These are phyloP conservation scores for Pyricularia pennisetigena DNA, from an alignment of 2,329 filamentous ascomycete species.

Conservation along the genomic window DNA sequence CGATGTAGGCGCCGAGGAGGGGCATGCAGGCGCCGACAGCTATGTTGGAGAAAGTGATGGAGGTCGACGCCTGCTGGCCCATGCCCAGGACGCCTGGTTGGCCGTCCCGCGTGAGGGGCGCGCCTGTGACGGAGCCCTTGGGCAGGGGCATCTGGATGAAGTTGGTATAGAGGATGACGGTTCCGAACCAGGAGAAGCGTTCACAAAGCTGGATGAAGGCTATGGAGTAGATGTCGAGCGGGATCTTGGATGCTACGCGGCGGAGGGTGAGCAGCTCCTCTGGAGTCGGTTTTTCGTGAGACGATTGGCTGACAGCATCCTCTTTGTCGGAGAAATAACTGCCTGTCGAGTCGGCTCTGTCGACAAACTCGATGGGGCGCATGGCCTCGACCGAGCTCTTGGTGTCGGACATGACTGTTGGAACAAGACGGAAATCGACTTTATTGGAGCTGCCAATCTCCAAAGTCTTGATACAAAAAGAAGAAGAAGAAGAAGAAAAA, in stretches of 20 bases:
- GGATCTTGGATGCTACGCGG: conserved; percentile 47
- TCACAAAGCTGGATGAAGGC: conserved; percentile 62
- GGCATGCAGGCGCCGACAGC: conserved; percentile 36
- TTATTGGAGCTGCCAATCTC: not conserved
- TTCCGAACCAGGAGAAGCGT: conserved; percentile 65
- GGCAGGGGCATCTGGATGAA: conserved; percentile 53
- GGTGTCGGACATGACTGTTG: not conserved
- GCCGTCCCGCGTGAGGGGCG: conserved; percentile 22
- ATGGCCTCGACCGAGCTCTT: not conserved
- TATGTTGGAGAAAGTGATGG: conserved; percentile 28
- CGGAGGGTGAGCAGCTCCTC: conserved; percentile 41
- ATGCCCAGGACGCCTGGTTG: conserved; percentile 46
- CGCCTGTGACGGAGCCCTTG: conserved; percentile 42
- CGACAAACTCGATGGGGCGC: not conserved
- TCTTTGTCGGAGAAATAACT: not conserved
- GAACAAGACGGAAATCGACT: not conserved
- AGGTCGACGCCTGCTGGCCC: conserved; percentile 23
- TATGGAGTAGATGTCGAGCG: conserved; percentile 50
- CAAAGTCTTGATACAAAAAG: no score
- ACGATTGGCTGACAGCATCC: not conserved
- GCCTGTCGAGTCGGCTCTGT: not conserved
- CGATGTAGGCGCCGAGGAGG: conserved; percentile 28
- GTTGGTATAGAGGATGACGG: conserved; percentile 50
- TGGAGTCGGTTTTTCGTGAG: conserved; percentile 29
- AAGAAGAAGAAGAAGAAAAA: no score